These are phyloP conservation scores for Pythium aristosporum DNA, from an alignment of 352 stramenopile species.

Conservation along the genomic window DNA sequence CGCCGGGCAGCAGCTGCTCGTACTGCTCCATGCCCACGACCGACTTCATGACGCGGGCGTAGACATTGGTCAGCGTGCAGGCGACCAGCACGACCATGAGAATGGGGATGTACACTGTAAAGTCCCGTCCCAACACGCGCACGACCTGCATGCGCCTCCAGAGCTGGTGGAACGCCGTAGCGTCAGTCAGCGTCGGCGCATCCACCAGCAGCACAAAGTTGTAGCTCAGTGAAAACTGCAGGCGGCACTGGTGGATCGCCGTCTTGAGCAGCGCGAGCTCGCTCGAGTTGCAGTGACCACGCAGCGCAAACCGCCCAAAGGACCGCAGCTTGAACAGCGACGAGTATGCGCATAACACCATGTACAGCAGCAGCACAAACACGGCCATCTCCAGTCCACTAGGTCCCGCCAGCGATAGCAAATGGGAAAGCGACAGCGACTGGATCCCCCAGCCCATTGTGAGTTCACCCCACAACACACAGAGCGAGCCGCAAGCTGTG, in stretches of 20 bases:
- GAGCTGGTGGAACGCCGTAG: constrained; percentile 57
- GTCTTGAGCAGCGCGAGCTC: constrained; percentile 61
- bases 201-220: constrained; percentile 66
- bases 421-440: constrained; percentile 27
- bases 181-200: constrained; percentile 33
- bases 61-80: constrained; percentile 51
- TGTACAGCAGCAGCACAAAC: constrained; percentile 52
- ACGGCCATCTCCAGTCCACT: constrained; percentile 36
- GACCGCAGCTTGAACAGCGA: constrained; percentile 60
- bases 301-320: constrained; percentile 50
- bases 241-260: constrained; percentile 57
- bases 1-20: constrained; percentile 47
- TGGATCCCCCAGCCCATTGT: constrained; percentile 41
- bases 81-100: constrained; percentile 51
- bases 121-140: constrained; percentile 50
- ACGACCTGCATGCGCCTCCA: constrained; percentile 56
- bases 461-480: constrained; percentile 67
- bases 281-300: constrained; percentile 52
- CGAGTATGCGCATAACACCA: constrained; percentile 56
- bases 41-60: constrained; percentile 48
- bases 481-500: constrained; percentile 37
- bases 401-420: constrained; percentile 29
- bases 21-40: constrained; percentile 66
- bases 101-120: constrained; percentile 56
- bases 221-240: constrained; percentile 71